Evolutionary conservation across 108 stramenopile genomes (phyloP), one percentile per base, ranked within the genome.

Genomic region (Stephanodiscus minutulus): DNA sequence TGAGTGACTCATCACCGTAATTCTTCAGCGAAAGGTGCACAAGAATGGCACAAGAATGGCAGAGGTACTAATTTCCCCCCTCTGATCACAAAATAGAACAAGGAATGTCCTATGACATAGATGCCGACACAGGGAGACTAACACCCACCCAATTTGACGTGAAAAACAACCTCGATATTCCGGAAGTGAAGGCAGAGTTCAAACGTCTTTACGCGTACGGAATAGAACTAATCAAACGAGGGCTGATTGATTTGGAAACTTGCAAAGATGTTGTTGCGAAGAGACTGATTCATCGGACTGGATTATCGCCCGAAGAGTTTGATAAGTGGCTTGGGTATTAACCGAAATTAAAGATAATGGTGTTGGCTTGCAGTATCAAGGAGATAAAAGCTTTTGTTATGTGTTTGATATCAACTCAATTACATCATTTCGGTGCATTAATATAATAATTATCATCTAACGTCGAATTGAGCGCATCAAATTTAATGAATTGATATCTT

Each of bases 61-160:
- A 33, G 31, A 33, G 31, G 31, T 33, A 33, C 31, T 33, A 5
- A 33, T 24, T 52, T 20, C 22, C 39, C 37, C 41, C 17, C 8
- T 62, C 35, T 58, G 11, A 47, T 18, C 28, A n/a, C n/a, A 54
- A 33, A 46, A 7, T 33, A 73, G 76, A 91, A 74, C 82, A 86
- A 54, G 87, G 87, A 6, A 86, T 91, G 87, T 36, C 22, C 3
- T 91, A 87, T 68, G 90, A 91, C 58, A 64, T 85, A 35, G 86
- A 87, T 61, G 79, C 90, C 10, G 86, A 88, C 36, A 84, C 73
- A 1, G 84, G 87, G 5, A 72, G 70, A 15, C 63, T 91, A 72
- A 75, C 87, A 20, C 90, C 87, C 9, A 91, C 87, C 5, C 66
- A 85, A 69, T 91, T 87, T 60, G 86, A 91, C 53, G 88, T 91